Conservation (phyloP, 208 protist species). For the Wallacemonas rigidus region DNA sequence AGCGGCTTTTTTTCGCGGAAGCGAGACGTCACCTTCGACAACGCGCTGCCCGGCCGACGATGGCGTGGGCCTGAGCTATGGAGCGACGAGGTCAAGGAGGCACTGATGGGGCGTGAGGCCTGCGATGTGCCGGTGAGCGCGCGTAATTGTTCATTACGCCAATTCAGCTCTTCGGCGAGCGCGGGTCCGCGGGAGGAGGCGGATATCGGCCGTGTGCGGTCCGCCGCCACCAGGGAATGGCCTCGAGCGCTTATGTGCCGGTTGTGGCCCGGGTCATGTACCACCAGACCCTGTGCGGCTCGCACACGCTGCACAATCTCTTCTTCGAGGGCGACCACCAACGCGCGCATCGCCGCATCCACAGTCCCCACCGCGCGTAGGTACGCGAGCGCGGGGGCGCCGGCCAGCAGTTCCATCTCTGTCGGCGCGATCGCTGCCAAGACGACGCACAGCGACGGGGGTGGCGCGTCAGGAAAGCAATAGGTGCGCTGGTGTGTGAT, state of each 20-base stretch:
- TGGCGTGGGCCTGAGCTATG: neutral
- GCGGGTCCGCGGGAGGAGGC: neutral
- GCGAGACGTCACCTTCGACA: constrained; percentile 29
- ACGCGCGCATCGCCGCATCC: constrained; percentile 28
- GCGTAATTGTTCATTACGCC: neutral
- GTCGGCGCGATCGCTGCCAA: constrained; percentile 48
- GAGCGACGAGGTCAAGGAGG: neutral
- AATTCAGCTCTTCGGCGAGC: constrained; percentile 11
- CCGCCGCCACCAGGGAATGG: too few species aligned
- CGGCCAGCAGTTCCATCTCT: constrained; percentile 34
- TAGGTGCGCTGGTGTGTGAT: neutral
- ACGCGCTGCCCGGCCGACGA: constrained; percentile 8
- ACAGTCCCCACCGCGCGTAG: constrained; percentile 52
- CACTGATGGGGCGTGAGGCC: constrained; percentile 1
- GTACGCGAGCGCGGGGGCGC: constrained; percentile 40
- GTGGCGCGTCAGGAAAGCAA: constrained; percentile 21
- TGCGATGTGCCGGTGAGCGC: neutral
- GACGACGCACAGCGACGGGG: constrained; percentile 54
- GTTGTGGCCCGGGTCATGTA: too few species aligned
- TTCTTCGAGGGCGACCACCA: constrained; percentile 29
- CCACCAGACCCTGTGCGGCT: neutral
- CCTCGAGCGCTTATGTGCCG: too few species aligned
- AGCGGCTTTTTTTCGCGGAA: constrained; percentile 39
- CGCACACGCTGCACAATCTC: constrained; percentile 20
- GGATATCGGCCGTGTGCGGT: neutral